Evolutionary conservation across 129 eudicot genomes (phyloP).

Genomic region (Arctium lappa): DNA sequence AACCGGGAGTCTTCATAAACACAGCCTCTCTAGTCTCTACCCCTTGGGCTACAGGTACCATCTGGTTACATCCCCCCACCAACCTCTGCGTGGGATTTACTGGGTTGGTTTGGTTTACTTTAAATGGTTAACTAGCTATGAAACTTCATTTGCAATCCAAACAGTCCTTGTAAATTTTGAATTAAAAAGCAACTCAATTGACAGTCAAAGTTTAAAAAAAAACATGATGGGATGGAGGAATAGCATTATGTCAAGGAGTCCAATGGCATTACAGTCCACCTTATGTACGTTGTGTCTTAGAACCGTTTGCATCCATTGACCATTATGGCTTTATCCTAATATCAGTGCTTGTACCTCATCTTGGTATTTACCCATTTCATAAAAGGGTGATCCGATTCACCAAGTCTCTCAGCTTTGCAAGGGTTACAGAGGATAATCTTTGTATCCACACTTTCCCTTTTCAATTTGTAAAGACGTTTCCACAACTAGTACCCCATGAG

Average conservation of each 20-base stretch:
- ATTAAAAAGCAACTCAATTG: conserved; percentile 1
- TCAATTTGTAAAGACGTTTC: not conserved
- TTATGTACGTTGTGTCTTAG: not conserved
- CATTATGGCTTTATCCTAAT: not conserved
- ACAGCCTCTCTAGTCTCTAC: too few relatives aligned
- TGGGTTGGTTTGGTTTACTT: too few relatives aligned
- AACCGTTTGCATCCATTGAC: not conserved
- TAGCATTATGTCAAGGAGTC: not conserved
- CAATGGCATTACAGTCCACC: not conserved
- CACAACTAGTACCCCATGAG: not conserved
- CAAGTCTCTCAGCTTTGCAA: not conserved
- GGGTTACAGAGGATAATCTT: not conserved
- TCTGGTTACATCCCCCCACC: too few relatives aligned
- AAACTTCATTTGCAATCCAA: too few relatives aligned
- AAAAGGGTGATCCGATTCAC: not conserved
- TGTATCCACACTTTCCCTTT: not conserved
- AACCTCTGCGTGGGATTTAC: too few relatives aligned
- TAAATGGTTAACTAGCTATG: too few relatives aligned
- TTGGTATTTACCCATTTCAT: not conserved
- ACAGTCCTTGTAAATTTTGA: not conserved
- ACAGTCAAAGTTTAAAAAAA: not conserved
- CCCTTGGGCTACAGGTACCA: too few relatives aligned
- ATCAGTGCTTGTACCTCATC: not conserved
- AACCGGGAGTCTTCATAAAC: too few relatives aligned
- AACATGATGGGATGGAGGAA: not conserved